Evolutionary conservation across 495 filamentous ascomycete genomes (phyloP), one percentile per base, ranked within the genome.

Genomic region (Acidomyces sp.): DNA sequence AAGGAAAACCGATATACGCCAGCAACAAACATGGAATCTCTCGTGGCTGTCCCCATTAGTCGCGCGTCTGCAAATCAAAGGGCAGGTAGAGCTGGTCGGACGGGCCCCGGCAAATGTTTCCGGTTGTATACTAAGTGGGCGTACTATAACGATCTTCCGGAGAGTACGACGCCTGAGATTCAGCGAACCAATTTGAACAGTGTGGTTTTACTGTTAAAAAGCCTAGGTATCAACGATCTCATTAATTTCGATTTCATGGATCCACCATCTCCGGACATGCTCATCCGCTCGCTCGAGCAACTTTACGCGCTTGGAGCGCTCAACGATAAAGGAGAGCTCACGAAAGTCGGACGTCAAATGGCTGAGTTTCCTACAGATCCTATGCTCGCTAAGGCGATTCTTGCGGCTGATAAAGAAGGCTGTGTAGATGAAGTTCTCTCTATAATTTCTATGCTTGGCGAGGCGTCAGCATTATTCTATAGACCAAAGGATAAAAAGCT

Each of bases 161-260:
- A 93, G 55, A 84, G 75, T 46, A 92, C 92, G 0, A 88, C 80
- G 0, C 92, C 92, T 0, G 90, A 97, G 56, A 97, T 97, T 44
- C 86, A 93, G 55, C 74, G 90, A 7, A 86, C 83, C 0, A 93
- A 93, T 43, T 67, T 97, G 11, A 90, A 78, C 50, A 68, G 74
- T 22, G 77, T 92, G 2, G 84, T 95, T 10, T 66, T 97, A 13
- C 72, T 87, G 49, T 66, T 97, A 7, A 95, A 93, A 56, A 80
- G 80, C 1, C 70, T 96, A 11, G 92, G 92, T 10, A 93, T 97
- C 54, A 87, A 94, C 55, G 80, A 96, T 48, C 72, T 97, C 0
- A 71, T 97, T 9, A 78, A 87, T 28, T 97, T 97, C 49, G 90
- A 97, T 53, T 96, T 93, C 56, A 86, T 96, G 74, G 90, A 96